Conservation (phyloP, 257 asterid genomes). For the Capsicum pubescens region DNA sequence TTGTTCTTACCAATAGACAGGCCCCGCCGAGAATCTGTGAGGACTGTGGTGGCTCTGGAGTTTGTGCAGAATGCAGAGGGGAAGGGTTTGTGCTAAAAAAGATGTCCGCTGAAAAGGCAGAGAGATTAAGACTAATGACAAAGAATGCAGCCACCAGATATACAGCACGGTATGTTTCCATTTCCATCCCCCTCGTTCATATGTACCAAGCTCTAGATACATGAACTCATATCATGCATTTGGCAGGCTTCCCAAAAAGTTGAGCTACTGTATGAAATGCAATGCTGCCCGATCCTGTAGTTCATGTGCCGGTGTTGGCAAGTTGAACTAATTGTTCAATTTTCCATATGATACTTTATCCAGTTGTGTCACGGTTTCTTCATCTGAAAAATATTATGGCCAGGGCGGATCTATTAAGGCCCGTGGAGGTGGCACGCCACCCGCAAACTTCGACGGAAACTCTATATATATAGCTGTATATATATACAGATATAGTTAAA, state of each 20-base stretch:
- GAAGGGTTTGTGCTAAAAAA: conserved; percentile 85
- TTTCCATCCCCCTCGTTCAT: neutral
- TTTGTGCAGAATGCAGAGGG: conserved; percentile 88
- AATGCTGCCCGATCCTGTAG: conserved; percentile 77
- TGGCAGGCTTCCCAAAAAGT: conserved; percentile 87
- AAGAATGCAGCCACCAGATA: conserved; percentile 82
- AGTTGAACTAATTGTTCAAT: conserved; percentile 42
- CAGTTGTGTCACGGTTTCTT: neutral
- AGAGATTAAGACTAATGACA: conserved; percentile 72
- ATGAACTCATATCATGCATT: neutral
- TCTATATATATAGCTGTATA: too few relatives aligned
- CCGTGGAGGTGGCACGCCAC: too few relatives aligned
- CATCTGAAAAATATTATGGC: neutral
- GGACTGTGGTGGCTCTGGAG: conserved; percentile 81
- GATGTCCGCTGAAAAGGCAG: conserved; percentile 69
- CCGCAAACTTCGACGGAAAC: too few relatives aligned
- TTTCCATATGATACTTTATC: neutral
- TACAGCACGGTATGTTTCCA: conserved; percentile 73
- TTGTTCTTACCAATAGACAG: conserved; percentile 44
- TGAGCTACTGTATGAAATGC: conserved; percentile 98
- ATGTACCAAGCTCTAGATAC: neutral
- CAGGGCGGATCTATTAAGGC: too few relatives aligned
- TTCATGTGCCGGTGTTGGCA: conserved; percentile 82
- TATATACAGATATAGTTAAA: too few relatives aligned
- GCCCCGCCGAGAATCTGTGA: conserved; percentile 59